These are phyloP conservation scores for Purpureocillium takamizusanense DNA, from an alignment of 2,329 filamentous ascomycete genomes.

Conservation along the genomic window DNA sequence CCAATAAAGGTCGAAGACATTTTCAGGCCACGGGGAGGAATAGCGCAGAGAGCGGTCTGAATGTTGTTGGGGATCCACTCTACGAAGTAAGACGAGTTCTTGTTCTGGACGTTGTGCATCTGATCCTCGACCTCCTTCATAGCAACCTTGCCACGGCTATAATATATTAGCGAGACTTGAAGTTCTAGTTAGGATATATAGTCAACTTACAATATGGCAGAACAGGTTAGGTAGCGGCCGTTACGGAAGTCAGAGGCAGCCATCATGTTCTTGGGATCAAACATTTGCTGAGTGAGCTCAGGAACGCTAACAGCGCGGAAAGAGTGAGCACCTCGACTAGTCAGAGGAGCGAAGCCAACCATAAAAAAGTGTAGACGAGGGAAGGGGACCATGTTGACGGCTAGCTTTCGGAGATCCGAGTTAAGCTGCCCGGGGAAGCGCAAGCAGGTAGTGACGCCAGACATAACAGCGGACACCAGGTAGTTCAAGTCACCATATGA, in stretches of 20 bases:
- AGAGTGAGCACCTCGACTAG: conserved; percentile 72
- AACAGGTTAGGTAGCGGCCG: conserved; percentile 98
- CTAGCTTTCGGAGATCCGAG: conserved; percentile 98
- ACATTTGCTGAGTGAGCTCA: conserved; percentile 99
- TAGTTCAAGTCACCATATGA: conserved; percentile 99
- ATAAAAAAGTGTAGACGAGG: conserved; percentile 99
- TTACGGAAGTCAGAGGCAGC: conserved; percentile 99
- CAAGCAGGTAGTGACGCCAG: conserved; percentile 94
- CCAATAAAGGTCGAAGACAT: conserved; percentile 99
- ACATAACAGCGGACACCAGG: conserved; percentile 99
- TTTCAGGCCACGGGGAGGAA: conserved; percentile 93
- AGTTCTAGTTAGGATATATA: neutral
- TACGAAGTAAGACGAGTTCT: conserved; percentile 99
- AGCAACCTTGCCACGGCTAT: conserved; percentile 91
- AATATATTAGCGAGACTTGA: conserved; percentile 8
- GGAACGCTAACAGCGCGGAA: conserved; percentile 98
- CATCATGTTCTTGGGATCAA: conserved; percentile 99
- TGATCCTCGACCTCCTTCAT: conserved; percentile 99
- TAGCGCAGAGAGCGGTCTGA: conserved; percentile 97
- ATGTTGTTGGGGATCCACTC: conserved; percentile 99
- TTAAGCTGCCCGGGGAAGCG: conserved; percentile 99
- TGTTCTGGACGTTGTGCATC: conserved; percentile 99
- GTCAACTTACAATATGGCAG: conserved; percentile 77
- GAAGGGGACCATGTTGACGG: conserved; percentile 99
- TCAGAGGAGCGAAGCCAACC: conserved; percentile 98